phyloP scores from a whole-genome alignment of 2,329 filamentous ascomycete genomes.

The Cercospora brassicicola region DNA sequence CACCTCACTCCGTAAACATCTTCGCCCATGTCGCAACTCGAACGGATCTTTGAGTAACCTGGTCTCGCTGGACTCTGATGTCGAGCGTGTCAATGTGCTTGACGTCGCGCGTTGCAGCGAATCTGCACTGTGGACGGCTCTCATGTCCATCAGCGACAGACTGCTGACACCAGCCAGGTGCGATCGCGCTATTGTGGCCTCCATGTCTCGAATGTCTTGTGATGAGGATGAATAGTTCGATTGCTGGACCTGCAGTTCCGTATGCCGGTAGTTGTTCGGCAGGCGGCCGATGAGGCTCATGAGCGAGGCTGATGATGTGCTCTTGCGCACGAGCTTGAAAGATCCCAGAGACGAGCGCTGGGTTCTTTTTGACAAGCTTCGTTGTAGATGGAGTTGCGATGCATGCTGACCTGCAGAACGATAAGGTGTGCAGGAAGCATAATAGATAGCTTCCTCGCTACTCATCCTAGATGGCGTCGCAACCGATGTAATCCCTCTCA shows the following conservation, averaged over 20 bases:
- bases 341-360: not conserved
- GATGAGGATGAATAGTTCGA: not conserved
- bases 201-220: not conserved
- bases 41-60: slow-evolving; percentile 23
- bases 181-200: not conserved
- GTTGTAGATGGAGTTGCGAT: not conserved
- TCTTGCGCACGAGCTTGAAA: slow-evolving; percentile 1
- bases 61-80: slow-evolving; percentile 10
- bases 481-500: slow-evolving; percentile 16
- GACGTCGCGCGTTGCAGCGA: slow-evolving; percentile 21
- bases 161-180: not conserved
- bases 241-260: not conserved
- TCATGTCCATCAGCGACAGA: not conserved
- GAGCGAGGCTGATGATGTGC: not conserved
- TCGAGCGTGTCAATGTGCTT: slow-evolving; percentile 18
- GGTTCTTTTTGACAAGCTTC: not conserved
- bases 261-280: not conserved
- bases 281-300: not conserved
- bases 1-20: slow-evolving; percentile 72
- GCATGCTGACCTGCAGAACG: slow-evolving; percentile 22
- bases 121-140: not conserved
- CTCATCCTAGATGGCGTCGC: slow-evolving; percentile 12
- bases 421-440: slow-evolving; percentile 26
- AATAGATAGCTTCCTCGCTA: slow-evolving; percentile 20
- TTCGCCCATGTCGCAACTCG: slow-evolving; percentile 72